Percentiles rank a stretch among this genome's conserved stretches.
Evolutionary conservation across 2,329 filamentous ascomycete genomes (phyloP).

Genomic region (Colletotrichum tanaceti): DNA sequence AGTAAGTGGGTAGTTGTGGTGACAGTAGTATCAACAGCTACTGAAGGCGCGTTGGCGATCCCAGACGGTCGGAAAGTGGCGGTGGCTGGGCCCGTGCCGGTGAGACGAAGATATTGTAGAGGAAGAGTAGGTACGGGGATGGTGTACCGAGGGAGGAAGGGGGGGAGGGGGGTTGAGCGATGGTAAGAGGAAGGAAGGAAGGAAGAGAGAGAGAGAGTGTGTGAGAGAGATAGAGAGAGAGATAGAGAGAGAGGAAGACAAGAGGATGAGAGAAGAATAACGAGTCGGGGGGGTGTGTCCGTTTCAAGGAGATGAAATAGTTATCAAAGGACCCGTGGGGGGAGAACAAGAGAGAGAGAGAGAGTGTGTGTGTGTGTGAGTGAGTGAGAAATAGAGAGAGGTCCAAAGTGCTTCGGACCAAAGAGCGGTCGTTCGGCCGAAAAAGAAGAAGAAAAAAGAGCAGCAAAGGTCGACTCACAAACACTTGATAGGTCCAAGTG

Average conservation of each 20-base stretch:
- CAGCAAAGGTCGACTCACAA: conserved; percentile 13
- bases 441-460: conserved; percentile 12
- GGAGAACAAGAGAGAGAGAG: neutral
- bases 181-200: too few relatives aligned
- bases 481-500: conserved; percentile 2
- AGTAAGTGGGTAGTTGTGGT: conserved; percentile 1
- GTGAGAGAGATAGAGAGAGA: too few relatives aligned
- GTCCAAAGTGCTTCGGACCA: conserved; percentile 23
- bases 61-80: conserved; percentile 34
- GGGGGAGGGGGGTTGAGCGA: too few relatives aligned
- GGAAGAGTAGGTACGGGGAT: conserved; percentile 23
- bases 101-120: conserved; percentile 17
- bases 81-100: conserved; percentile 35
- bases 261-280: conserved; percentile 4
- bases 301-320: conserved; percentile 25
- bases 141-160: neutral
- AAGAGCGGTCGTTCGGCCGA: conserved; percentile 23
- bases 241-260: too few relatives aligned
- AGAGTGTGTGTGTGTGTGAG: too few relatives aligned
- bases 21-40: neutral
- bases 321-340: neutral
- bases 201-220: too few relatives aligned
- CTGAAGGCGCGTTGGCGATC: conserved; percentile 12
- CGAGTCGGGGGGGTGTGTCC: neutral
- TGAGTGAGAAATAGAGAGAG: too few relatives aligned